Percentiles rank a stretch among this genome's conserved stretches.
Conservation (phyloP, 345 rosid species). For the Melastoma malabathricum region DNA sequence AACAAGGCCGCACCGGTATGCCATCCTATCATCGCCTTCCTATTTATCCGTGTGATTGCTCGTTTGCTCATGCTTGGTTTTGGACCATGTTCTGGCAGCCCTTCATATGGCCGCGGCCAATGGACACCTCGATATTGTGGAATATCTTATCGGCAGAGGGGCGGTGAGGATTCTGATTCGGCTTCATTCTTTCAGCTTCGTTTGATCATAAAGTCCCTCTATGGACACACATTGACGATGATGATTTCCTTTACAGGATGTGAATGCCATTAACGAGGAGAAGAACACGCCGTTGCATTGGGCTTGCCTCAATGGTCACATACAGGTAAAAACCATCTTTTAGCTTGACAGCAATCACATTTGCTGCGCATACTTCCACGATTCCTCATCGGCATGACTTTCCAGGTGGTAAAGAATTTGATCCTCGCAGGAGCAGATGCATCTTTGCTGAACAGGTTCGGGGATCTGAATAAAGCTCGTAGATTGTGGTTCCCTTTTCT, state of each 20-base stretch:
- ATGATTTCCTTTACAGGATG: conserved; percentile 3
- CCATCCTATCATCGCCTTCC: neutral
- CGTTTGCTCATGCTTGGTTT: neutral
- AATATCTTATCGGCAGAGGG: conserved; percentile 54
- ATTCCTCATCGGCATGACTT: conserved; percentile 1
- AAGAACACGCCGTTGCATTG: conserved; percentile 84
- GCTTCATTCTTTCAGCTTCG: neutral
- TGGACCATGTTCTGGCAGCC: conserved; percentile 25
- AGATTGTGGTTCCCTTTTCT: neutral
- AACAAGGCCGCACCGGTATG: conserved; percentile 65
- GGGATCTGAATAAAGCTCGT: neutral
- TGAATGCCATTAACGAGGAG: conserved; percentile 56
- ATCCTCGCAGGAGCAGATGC: conserved; percentile 65
- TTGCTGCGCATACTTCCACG: conserved; percentile 1
- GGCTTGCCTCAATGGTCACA: conserved; percentile 81
- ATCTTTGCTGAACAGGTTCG: conserved; percentile 58
- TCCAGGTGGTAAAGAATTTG: conserved; percentile 71
- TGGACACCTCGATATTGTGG: conserved; percentile 58
- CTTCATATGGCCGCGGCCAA: conserved; percentile 96
- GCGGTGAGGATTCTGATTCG: conserved; percentile 35
- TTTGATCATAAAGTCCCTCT: neutral
- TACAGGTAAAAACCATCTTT: conserved; percentile 38
- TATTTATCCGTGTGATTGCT: neutral
- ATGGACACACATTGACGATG: neutral
- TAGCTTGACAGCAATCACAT: neutral